Conservation (phyloP, 225 moss, liverwort and hornwort species). For the Takakia lepidozioides region DNA sequence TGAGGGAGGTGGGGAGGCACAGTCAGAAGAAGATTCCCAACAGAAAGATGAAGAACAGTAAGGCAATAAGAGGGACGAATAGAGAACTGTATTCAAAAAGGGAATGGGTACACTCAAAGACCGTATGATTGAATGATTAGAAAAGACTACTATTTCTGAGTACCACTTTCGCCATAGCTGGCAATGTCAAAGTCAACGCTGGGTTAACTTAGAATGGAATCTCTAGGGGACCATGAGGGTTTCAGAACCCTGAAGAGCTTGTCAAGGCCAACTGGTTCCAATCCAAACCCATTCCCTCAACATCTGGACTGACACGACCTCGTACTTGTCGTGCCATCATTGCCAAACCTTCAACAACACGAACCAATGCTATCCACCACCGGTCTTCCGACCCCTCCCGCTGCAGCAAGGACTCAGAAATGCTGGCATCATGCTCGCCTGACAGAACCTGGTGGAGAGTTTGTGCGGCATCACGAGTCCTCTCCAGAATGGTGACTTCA, state of each 20-base stretch:
- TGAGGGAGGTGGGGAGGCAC: too few relatives aligned
- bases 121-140: too few relatives aligned
- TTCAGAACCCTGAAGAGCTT: constrained; percentile 13
- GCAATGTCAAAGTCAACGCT: too few relatives aligned
- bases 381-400: constrained; percentile 49
- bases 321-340: constrained; percentile 69
- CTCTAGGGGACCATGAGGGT: too few relatives aligned
- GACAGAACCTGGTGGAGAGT: constrained; percentile 65
- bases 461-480: constrained; percentile 58
- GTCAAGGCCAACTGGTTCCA: constrained; percentile 25
- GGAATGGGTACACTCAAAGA: too few relatives aligned
- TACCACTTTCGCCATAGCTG: too few relatives aligned
- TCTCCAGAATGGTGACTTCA: constrained; percentile 23
- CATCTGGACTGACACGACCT: constrained; percentile 12
- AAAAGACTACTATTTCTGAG: too few relatives aligned
- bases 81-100: too few relatives aligned
- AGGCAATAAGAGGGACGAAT: too few relatives aligned
- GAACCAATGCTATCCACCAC: constrained; percentile 62
- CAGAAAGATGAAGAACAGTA: too few relatives aligned
- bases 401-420: constrained; percentile 43
- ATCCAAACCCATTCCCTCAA: constrained; percentile 13
- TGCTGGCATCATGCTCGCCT: constrained; percentile 50
- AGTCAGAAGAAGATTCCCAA: too few relatives aligned
- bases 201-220: too few relatives aligned
- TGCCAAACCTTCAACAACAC: constrained; percentile 68